Percentiles rank a stretch among this genome's conserved stretches.
Evolutionary conservation across 495 filamentous ascomycete genomes (phyloP).

Genomic region (Penicillium lividum): DNA sequence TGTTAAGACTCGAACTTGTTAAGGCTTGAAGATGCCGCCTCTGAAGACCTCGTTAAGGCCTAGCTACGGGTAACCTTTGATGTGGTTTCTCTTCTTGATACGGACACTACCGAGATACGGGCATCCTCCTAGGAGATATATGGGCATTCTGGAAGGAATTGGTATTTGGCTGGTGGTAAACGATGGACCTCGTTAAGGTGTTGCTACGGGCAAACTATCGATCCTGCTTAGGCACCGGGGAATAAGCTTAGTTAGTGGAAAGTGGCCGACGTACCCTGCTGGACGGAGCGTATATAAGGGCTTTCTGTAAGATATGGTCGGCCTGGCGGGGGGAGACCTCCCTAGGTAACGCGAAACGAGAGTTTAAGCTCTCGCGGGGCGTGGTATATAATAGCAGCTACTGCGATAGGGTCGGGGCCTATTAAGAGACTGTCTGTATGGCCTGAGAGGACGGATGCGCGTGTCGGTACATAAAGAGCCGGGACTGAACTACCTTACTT

Average conservation of each 20-base stretch:
- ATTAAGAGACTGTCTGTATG: constrained; percentile 18
- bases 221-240: constrained; percentile 14
- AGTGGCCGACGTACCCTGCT: constrained; percentile 16
- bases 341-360: constrained; percentile 16
- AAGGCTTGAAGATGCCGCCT: constrained; percentile 14
- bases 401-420: constrained; percentile 15
- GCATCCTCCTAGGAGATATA: constrained; percentile 18
- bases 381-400: constrained; percentile 18
- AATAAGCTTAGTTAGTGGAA: constrained; percentile 22
- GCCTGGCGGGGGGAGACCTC: constrained; percentile 15
- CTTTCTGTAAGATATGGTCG: constrained; percentile 21
- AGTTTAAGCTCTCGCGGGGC: constrained; percentile 8
- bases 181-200: constrained; percentile 16
- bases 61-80: constrained; percentile 14
- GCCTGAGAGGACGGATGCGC: constrained; percentile 19
- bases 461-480: constrained; percentile 9
- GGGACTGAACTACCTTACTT: not conserved
- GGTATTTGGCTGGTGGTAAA: constrained; percentile 17
- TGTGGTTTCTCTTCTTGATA: constrained; percentile 11
- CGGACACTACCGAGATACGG: constrained; percentile 17
- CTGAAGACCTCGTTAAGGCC: constrained; percentile 20
- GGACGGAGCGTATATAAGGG: constrained; percentile 13
- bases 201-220: constrained; percentile 15
- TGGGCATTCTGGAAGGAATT: constrained; percentile 14
- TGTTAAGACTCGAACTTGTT: constrained; percentile 18